A percentile compares a stretch with the other conserved stretches of the same genome.
Evolutionary conservation across 345 rosid species (phyloP).

Genomic region (Sapria himalayana): DNA sequence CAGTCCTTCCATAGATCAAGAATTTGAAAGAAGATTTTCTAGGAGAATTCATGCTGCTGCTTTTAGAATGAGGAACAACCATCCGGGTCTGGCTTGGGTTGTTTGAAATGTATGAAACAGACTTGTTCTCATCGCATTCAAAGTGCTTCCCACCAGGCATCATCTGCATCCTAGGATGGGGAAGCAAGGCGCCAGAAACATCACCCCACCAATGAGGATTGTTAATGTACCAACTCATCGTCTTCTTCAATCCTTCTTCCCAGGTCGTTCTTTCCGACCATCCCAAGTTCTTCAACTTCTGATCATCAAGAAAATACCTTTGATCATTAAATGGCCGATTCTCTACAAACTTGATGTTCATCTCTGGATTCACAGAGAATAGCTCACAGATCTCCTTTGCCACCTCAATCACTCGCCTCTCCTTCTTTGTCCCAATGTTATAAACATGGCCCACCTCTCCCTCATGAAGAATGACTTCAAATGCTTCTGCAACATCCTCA

Average conservation of each 20-base stretch:
- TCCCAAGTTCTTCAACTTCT: slow-evolving; percentile 60
- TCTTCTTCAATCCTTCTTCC: slow-evolving; percentile 71
- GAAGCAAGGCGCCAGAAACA: slow-evolving; percentile 72
- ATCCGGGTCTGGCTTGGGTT: slow-evolving; percentile 29
- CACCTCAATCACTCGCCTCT: slow-evolving; percentile 76
- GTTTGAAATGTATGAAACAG: slow-evolving; percentile 12
- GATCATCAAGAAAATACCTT: slow-evolving; percentile 84
- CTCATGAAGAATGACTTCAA: slow-evolving; percentile 72
- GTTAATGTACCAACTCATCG: slow-evolving; percentile 59
- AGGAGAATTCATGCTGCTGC: slow-evolving; percentile 8
- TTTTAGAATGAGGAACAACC: slow-evolving; percentile 41
- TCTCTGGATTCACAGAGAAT: slow-evolving; percentile 39
- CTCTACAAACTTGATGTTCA: slow-evolving; percentile 54
- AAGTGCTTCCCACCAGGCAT: slow-evolving; percentile 40
- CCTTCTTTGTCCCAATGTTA: slow-evolving; percentile 70
- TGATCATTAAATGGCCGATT: slow-evolving; percentile 83
- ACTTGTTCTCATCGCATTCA: slow-evolving; percentile 17
- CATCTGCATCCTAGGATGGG: slow-evolving; percentile 69
- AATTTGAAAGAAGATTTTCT: slow-evolving; percentile 35
- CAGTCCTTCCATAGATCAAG: slow-evolving; percentile 54
- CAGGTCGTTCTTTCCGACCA: slow-evolving; percentile 66
- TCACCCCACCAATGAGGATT: slow-evolving; percentile 97
- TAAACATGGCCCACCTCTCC: slow-evolving; percentile 84
- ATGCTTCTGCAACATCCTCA: slow-evolving; percentile 94
- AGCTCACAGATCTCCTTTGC: slow-evolving; percentile 61